Base-by-base conservation (phyloP, 2,329 filamentous ascomycete genomes). In the Fusarium veterinarium region DNA sequence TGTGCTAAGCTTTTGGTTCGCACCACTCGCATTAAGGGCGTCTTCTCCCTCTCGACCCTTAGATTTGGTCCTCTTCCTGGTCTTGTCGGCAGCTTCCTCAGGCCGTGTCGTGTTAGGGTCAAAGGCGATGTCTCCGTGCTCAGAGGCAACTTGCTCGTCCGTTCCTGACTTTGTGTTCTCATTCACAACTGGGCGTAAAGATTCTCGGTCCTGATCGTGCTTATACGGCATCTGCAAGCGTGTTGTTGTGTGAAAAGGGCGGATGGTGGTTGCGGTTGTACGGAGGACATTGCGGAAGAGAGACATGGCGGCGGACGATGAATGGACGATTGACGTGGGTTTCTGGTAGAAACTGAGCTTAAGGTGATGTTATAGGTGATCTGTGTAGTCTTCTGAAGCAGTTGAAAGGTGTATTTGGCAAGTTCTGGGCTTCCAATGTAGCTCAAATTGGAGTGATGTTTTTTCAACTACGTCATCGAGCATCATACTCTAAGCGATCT, bases 121-220 rank as follows among this genome's bases (percentile, higher is more conserved):
- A 81, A 93, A 97, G 2, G 94, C 91, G 0, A 91, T 87, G 45
- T 91, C 85, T 7, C 84, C 79, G 63, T 88, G 84, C 35, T 86
- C 83, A 0, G 87, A 85, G 0, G 91, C 87, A 17, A 83, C 82
- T 46, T 88, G 86, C 49, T 91, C 85, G 75, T 92, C 93, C 0
- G 89, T 89, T 7, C 90, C 92, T 55, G 89, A 90, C 78, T 91
- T 90, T 64, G 89, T 89, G 81, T 91, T 89, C 79, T 97, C 93
- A 60, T 87, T 89, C 5, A 87, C 82, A 38, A 89, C 85, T 0
- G 92, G 90, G 65, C 92, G 89, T 38, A 97, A 86, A 6, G 86
- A 86, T 71, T 91, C 87, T 57, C 90, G 88, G 78, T 91, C 86
- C 72, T 87, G 85, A 56, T 84, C 80, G 75, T 88, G 83, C 71